phyloP scores from a whole-genome alignment of 169 alveolate genomes.

The Theileria luwenshuni region DNA sequence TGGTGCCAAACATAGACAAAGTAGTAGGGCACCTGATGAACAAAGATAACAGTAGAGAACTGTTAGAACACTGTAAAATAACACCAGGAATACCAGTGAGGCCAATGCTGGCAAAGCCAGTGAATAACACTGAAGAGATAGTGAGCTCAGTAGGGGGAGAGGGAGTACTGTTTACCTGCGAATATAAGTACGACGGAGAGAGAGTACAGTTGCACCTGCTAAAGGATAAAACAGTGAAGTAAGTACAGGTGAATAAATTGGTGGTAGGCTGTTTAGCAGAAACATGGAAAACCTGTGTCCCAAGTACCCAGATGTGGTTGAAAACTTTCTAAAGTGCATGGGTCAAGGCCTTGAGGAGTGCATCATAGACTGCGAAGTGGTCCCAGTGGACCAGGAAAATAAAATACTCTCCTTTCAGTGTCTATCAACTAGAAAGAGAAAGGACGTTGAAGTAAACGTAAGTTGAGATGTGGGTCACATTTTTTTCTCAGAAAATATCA shows the following conservation, averaged over 20 bases:
- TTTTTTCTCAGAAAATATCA: constrained; percentile 78
- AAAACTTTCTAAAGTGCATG: constrained; percentile 21
- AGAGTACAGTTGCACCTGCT: constrained; percentile 93
- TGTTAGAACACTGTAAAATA: constrained; percentile 87
- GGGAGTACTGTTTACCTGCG: constrained; percentile 93
- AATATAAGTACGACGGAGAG: constrained; percentile 97
- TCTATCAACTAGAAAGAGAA: constrained; percentile 92
- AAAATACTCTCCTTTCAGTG: constrained; percentile 94
- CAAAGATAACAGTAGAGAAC: constrained; percentile 75
- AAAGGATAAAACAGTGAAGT: constrained; percentile 72
- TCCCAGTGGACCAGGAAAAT: constrained; percentile 91
- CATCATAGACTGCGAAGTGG: constrained; percentile 96
- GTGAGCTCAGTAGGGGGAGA: constrained; percentile 73
- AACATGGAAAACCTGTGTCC: constrained; percentile 89
- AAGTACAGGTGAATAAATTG: background rate
- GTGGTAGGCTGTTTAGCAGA: constrained; percentile 82
- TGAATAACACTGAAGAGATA: constrained; percentile 86
- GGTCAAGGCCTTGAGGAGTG: constrained; percentile 72
- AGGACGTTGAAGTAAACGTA: constrained; percentile 85
- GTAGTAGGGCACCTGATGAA: constrained; percentile 86
- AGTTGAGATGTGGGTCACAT: background rate
- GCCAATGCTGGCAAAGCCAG: constrained; percentile 99
- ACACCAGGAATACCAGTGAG: constrained; percentile 97
- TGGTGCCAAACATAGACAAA: constrained; percentile 90
- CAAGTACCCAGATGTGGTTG: constrained; percentile 65